These are phyloP conservation scores for Sarocladiaceae sp. DNA, from an alignment of 2,329 filamentous ascomycete species.

Conservation along the genomic window DNA sequence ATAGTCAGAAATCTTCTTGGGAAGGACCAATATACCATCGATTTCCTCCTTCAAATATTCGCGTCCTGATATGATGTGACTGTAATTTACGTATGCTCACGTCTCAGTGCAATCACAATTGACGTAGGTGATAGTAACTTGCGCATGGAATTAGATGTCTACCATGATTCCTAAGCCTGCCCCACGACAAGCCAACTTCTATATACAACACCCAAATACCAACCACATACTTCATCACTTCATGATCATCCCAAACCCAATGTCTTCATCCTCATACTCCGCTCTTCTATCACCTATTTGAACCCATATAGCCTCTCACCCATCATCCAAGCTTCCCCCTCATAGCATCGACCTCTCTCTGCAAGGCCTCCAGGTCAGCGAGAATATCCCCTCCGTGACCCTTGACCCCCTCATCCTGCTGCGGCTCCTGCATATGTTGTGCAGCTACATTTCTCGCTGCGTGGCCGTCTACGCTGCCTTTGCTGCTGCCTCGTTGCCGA, in stretches of 20 bases:
- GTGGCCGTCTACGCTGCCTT: constrained; percentile 34
- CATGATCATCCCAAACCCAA: too few relatives aligned
- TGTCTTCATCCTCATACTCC: constrained; percentile 4
- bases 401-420: constrained; percentile 18
- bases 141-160: neutral
- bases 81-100: neutral
- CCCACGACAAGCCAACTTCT: neutral
- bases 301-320: too few relatives aligned
- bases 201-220: neutral
- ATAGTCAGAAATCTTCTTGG: constrained; percentile 1
- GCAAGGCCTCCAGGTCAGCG: constrained; percentile 66
- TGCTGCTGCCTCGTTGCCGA: constrained; percentile 43
- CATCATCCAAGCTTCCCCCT: constrained; percentile 27
- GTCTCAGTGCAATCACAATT: too few relatives aligned
- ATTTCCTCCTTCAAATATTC: constrained; percentile 5
- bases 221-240: neutral
- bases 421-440: constrained; percentile 23
- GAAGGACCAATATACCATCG: neutral
- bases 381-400: constrained; percentile 56
- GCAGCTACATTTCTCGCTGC: neutral
- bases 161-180: neutral
- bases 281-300: neutral
- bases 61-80: neutral
- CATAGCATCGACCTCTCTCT: constrained; percentile 70
- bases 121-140: too few relatives aligned